Evolutionary conservation across 2,329 filamentous ascomycete genomes (phyloP), one percentile per base, ranked within the genome.

Genomic region (Xylariaceae sp.): DNA sequence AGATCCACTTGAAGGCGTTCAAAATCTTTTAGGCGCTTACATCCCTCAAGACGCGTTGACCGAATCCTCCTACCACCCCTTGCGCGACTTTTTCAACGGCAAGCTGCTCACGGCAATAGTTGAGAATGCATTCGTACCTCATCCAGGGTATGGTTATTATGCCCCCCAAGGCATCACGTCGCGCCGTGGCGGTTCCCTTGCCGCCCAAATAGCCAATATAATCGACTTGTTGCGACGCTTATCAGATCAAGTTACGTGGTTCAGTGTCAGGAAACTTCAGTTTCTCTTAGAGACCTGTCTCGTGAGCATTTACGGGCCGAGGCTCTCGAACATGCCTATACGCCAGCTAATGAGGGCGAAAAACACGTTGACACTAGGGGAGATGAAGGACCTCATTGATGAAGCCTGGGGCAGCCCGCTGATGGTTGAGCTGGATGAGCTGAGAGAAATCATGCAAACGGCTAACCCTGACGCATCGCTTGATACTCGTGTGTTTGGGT

Each of bases 61-160:
- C 12, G 72, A 29, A 57, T 59, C 7, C 72, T 1, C 62, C 19
- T 19, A 71, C 9, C 79, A 82, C 55, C 79, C 79, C 2, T 53
- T 81, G 5, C 72, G 70, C 41, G 69, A 69, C 39, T 68, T 82
- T 26, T 80, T 82, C 57, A 67, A 72, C 42, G 48, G 57, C 8
- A 64, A 62, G 30, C 54, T 80, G 26, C 67, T 78, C 50, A 66
- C 68, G 1, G 64, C 65, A 2, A 70, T 80, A 12, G 58, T 79
- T 6, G 68, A 76, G 37, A 78, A 74, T 70, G 73, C 74, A 0
- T 80, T 80, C 52, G 68, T 74, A 53, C 64, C 70, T 48, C 70
- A 66, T 9, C 50, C 71, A 29, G 64, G 67, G 2, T 60, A 55
- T 35, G 54, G 54, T 35, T 50, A 55, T 31, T 45, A 32, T 4